These are phyloP conservation scores for Neonectria ditissima DNA, from an alignment of 2,329 filamentous ascomycete genomes.

Conservation along the genomic window DNA sequence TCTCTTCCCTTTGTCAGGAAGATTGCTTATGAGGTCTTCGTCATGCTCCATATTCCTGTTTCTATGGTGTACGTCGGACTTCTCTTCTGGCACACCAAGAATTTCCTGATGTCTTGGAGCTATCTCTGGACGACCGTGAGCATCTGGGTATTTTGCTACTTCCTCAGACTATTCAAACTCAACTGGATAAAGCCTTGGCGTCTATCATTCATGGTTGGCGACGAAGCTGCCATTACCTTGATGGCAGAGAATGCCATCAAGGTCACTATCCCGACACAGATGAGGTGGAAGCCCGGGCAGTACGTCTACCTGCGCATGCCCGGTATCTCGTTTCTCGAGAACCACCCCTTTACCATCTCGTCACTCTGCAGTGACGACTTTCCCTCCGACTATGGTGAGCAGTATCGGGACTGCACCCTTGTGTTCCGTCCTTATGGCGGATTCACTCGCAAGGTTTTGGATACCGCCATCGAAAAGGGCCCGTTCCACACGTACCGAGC, in stretches of 20 bases:
- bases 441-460: slow-evolving; percentile 87
- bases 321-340: slow-evolving; percentile 88
- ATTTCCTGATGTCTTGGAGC: slow-evolving; percentile 89
- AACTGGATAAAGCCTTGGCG: slow-evolving; percentile 90
- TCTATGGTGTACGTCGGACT: slow-evolving; percentile 84
- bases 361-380: slow-evolving; percentile 95
- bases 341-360: slow-evolving; percentile 95
- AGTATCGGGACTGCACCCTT: slow-evolving; percentile 88
- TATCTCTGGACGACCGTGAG: slow-evolving; percentile 86
- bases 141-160: slow-evolving; percentile 82
- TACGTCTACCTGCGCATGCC: slow-evolving; percentile 97
- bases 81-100: slow-evolving; percentile 96
- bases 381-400: slow-evolving; percentile 88
- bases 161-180: slow-evolving; percentile 81
- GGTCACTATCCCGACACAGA: slow-evolving; percentile 91
- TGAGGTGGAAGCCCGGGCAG: slow-evolving; percentile 93
- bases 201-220: slow-evolving; percentile 85
- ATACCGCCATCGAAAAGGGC: slow-evolving; percentile 84
- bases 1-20: slow-evolving; percentile 84
- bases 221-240: slow-evolving; percentile 89
- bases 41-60: slow-evolving; percentile 83
- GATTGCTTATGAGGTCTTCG: slow-evolving; percentile 87
- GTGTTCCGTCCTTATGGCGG: slow-evolving; percentile 93
- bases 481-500: slow-evolving; percentile 93
- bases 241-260: slow-evolving; percentile 96